phyloP scores from a whole-genome alignment of 768 basidiomycete species.

The Rhodotorula babjevae region DNA sequence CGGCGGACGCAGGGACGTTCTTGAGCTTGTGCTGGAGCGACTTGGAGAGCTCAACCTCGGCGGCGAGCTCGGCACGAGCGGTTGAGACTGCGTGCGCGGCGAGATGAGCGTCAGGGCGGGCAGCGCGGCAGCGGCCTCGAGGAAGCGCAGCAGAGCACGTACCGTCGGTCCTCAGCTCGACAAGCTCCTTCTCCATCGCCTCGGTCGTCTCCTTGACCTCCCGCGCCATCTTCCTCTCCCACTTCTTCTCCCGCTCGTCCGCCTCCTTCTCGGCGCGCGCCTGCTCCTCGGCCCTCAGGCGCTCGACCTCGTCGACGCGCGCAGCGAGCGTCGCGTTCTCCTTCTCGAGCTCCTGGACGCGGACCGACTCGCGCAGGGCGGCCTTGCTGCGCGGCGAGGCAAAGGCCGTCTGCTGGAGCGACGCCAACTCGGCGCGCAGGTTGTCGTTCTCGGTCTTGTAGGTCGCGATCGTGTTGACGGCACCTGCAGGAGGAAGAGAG shows the following conservation, averaged over 20 bases:
- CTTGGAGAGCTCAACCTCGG: conserved; percentile 35
- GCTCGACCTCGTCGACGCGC: conserved; percentile 15
- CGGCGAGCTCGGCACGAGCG: conserved; percentile 9
- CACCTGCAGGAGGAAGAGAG: neutral
- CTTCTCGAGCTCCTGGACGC: conserved; percentile 18
- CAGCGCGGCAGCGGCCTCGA: too few species aligned
- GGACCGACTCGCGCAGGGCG: neutral
- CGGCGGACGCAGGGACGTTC: neutral
- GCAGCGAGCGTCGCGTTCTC: neutral
- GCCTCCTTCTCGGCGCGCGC: neutral
- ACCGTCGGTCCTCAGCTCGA: conserved; percentile 17
- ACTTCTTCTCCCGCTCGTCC: conserved; percentile 1
- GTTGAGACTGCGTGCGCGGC: conserved; percentile 5
- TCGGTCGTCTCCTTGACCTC: conserved; percentile 5
- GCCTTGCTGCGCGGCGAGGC: conserved; percentile 21
- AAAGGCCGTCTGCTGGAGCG: neutral
- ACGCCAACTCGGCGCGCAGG: conserved; percentile 8
- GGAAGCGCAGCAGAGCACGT: neutral
- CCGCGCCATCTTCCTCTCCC: conserved; percentile 8
- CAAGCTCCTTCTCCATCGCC: neutral
- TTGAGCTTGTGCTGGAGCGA: conserved; percentile 32
- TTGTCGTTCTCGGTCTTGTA: conserved; percentile 34
- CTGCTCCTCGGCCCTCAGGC: conserved; percentile 1
- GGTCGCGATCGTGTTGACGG: conserved; percentile 11
- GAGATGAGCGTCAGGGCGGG: neutral